Percentiles rank a stretch among this genome's conserved stretches.
Conservation (phyloP, 1,284 basidiomycete species). For the Waitea zeae region DNA sequence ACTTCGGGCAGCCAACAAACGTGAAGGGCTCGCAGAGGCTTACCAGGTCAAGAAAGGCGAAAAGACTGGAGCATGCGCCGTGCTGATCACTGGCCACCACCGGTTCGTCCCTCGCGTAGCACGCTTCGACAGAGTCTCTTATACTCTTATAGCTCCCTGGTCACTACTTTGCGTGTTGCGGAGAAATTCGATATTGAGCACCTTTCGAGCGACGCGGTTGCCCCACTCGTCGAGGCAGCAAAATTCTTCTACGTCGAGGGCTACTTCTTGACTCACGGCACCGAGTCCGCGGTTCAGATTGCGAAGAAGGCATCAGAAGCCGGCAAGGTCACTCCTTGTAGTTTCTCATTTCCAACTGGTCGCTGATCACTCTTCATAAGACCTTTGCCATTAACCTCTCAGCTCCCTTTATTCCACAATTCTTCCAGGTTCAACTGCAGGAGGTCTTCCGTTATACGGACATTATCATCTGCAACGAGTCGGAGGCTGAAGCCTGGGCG, state of each 20-base stretch:
- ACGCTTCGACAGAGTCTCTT: background rate
- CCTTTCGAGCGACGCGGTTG: conserved; percentile 62
- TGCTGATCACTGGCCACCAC: conserved; percentile 87
- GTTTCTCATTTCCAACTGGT: conserved; percentile 2
- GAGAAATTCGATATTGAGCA: conserved; percentile 79
- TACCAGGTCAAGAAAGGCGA: conserved; percentile 81
- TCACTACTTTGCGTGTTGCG: conserved; percentile 81
- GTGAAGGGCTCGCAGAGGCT: conserved; percentile 78
- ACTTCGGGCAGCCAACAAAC: conserved; percentile 83
- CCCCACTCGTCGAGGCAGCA: conserved; percentile 64
- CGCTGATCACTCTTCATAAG: conserved; percentile 18
- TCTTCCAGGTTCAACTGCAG: conserved; percentile 76
- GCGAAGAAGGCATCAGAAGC: conserved; percentile 67
- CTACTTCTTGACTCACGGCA: conserved; percentile 93
- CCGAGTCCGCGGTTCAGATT: conserved; percentile 58
- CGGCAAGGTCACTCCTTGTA: conserved; percentile 46
- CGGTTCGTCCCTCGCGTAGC: conserved; percentile 25
- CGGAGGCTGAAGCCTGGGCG: conserved; percentile 84
- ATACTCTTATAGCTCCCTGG: conserved; percentile 43
- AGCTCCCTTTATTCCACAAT: conserved; percentile 94
- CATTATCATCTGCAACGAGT: conserved; percentile 87
- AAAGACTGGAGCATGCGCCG: conserved; percentile 94
- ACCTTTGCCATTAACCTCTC: conserved; percentile 88
- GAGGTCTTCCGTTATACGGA: conserved; percentile 73
- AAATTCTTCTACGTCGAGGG: conserved; percentile 92